Conservation (phyloP, 225 moss, liverwort and hornwort genomes). For the Bryoerythrophyllum caledonicum region DNA sequence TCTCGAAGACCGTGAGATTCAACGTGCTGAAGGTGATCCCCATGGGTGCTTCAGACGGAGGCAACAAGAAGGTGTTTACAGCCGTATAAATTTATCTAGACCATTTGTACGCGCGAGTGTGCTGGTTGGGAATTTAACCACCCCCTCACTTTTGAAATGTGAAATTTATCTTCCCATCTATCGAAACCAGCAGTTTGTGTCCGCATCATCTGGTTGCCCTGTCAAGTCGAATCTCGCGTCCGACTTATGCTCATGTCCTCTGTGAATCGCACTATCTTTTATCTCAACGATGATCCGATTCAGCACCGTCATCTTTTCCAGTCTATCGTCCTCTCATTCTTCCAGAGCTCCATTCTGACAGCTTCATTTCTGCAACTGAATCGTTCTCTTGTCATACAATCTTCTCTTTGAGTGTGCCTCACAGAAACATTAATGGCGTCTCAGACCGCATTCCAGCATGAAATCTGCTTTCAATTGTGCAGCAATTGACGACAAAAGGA, state of each 20-base stretch:
- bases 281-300: background rate
- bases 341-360: background rate
- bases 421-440: too few relatives aligned
- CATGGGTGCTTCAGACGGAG: slow-evolving; percentile 59
- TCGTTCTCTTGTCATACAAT: background rate
- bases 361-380: background rate
- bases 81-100: slow-evolving; percentile 38
- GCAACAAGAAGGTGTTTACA: slow-evolving; percentile 66
- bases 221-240: background rate
- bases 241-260: background rate
- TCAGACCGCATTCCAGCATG: background rate
- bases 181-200: background rate
- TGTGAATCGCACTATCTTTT: background rate
- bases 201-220: background rate
- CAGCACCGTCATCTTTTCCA: background rate
- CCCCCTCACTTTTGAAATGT: slow-evolving; percentile 33
- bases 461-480: background rate
- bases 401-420: too few relatives aligned
- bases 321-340: background rate
- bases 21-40: slow-evolving; percentile 66
- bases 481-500: background rate
- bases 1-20: slow-evolving; percentile 62
- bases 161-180: slow-evolving; percentile 32
- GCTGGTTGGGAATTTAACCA: slow-evolving; percentile 25
- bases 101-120: slow-evolving; percentile 22